Evolutionary conservation across 768 basidiomycete species (phyloP).

Genomic region (Amyloporia xantha): DNA sequence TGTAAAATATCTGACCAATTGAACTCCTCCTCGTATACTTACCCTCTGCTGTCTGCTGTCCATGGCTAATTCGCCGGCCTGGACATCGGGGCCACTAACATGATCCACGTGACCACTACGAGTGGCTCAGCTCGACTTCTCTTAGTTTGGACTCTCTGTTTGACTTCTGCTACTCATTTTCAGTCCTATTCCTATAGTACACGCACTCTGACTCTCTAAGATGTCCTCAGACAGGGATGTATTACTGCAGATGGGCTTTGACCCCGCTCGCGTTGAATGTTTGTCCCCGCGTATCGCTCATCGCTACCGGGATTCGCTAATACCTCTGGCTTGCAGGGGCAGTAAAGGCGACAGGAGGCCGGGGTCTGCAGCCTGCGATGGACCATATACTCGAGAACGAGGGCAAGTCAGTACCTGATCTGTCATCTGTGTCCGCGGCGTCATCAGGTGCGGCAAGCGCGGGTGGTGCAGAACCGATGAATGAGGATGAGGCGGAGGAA

Average conservation of each 20-base stretch:
- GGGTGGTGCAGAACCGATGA: constrained; percentile 30
- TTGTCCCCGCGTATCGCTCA: constrained; percentile 24
- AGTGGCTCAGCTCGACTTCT: no score
- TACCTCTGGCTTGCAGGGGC: constrained; percentile 58
- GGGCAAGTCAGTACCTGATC: constrained; percentile 65
- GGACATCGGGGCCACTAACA: no score
- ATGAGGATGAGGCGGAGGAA: constrained; percentile 70
- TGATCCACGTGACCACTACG: no score
- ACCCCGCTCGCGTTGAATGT: constrained; percentile 81
- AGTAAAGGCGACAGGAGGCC: constrained; percentile 71
- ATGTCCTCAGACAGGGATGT: constrained; percentile 70
- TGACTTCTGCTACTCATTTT: no score
- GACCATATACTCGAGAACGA: constrained; percentile 84
- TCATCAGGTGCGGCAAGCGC: constrained; percentile 18
- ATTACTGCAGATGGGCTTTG: constrained; percentile 84
- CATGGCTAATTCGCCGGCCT: no score
- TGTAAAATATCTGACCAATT: no score
- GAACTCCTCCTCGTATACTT: no score
- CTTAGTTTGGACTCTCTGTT: no score
- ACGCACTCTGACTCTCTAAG: no score
- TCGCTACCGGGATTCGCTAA: neutral
- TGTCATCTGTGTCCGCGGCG: constrained; percentile 34
- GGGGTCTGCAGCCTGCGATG: constrained; percentile 88
- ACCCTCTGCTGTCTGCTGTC: no score
- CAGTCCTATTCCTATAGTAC: no score